These are phyloP conservation scores for Saxispiralis lemnorum DNA, from an alignment of 495 filamentous ascomycete species.

Conservation along the genomic window DNA sequence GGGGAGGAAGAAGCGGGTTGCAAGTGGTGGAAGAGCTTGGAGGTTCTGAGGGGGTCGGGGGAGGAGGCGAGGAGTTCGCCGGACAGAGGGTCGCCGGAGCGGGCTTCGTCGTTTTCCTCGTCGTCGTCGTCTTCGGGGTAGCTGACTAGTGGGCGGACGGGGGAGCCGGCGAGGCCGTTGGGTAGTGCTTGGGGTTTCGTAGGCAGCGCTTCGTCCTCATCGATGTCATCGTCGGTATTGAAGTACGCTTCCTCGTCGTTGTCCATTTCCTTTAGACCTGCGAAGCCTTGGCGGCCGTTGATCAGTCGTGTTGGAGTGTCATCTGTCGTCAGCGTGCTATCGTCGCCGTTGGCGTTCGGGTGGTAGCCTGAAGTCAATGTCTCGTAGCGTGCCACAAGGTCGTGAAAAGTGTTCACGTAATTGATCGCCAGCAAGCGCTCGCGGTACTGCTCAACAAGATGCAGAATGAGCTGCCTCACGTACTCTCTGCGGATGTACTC, in stretches of 20 bases:
- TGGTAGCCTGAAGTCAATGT: slow-evolving; percentile 40
- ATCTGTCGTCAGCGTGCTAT: slow-evolving; percentile 32
- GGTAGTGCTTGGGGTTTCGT: slow-evolving; percentile 13
- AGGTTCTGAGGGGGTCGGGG: slow-evolving; percentile 6
- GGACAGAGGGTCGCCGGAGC: too few species aligned
- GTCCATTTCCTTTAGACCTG: slow-evolving; percentile 69
- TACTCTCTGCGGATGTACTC: slow-evolving; percentile 73
- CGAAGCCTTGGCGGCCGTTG: slow-evolving; percentile 51
- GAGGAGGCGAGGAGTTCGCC: slow-evolving; percentile 33
- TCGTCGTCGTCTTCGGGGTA: slow-evolving; percentile 77
- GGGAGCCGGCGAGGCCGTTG: slow-evolving; percentile 30
- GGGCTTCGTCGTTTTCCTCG: slow-evolving; percentile 33
- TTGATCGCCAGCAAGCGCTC: slow-evolving; percentile 60
- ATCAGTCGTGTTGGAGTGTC: slow-evolving; percentile 14
- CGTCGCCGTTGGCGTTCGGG: slow-evolving; percentile 25
- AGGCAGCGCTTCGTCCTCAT: slow-evolving; percentile 46
- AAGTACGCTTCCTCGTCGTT: slow-evolving; percentile 85
- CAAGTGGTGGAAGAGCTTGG: slow-evolving; percentile 31
- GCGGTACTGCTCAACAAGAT: slow-evolving; percentile 78
- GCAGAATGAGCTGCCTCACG: slow-evolving; percentile 61
- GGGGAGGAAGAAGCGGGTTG: slow-evolving; percentile 40
- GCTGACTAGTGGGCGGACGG: slow-evolving; percentile 64
- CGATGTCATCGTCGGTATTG: slow-evolving; percentile 58
- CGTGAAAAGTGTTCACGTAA: slow-evolving; percentile 74
- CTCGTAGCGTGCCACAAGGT: slow-evolving; percentile 61